Percentiles rank a stretch among this genome's conserved stretches.
Evolutionary conservation across 148 eudicot species (phyloP).

Genomic region (Persicaria maculosa): DNA sequence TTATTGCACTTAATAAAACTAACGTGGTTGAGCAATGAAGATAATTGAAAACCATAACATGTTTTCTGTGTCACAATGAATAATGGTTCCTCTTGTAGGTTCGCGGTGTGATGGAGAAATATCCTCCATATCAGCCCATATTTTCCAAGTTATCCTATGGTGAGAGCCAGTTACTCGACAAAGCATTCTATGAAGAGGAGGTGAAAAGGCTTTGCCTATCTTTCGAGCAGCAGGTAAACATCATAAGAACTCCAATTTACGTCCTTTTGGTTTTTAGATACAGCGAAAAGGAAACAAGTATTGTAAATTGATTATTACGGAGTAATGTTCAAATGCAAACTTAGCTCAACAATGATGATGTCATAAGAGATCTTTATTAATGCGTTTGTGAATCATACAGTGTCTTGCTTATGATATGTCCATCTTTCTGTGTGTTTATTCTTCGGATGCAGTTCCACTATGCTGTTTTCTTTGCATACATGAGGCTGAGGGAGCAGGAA

Average conservation of each 20-base stretch:
- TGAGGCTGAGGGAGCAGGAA: slow-evolving; percentile 94
- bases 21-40: background rate
- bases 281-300: background rate
- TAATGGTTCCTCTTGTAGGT: slow-evolving; percentile 35
- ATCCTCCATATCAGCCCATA: slow-evolving; percentile 78
- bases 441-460: slow-evolving; percentile 72
- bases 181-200: slow-evolving; percentile 97
- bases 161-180: slow-evolving; percentile 96
- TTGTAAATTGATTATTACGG: background rate
- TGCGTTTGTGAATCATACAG: background rate
- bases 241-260: background rate
- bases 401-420: background rate
- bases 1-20: background rate
- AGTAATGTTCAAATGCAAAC: background rate
- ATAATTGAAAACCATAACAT: background rate
- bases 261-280: background rate
- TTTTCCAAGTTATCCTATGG: slow-evolving; percentile 78
- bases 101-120: slow-evolving; percentile 89
- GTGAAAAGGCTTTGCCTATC: slow-evolving; percentile 87
- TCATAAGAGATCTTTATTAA: background rate
- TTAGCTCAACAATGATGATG: background rate
- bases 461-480: slow-evolving; percentile 85
- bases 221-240: slow-evolving; percentile 81
- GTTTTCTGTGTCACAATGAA: background rate
- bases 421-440: slow-evolving; percentile 2